Evolutionary conservation across 2,329 filamentous ascomycete species (phyloP), one percentile per base, ranked within the genome.

Genomic region (Penicillium sp.): DNA sequence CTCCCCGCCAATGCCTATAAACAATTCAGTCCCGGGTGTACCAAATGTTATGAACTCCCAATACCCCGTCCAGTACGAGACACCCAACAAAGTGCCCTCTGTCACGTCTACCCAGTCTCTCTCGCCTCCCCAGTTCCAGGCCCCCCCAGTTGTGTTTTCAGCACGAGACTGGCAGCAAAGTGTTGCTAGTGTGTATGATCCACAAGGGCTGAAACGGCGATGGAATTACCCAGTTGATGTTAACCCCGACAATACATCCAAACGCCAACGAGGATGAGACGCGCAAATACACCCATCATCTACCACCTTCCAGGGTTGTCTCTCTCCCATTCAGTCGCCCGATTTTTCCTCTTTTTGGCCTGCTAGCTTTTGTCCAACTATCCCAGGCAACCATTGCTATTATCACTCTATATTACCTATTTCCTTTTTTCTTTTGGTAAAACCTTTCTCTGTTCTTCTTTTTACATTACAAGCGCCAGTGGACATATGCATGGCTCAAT

Each of bases 111-210:
- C 66, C n/a, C 73, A 74, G 44, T 57, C 72, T 7, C 64, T 72
- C 11, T 64, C 70, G 23, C 75, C 76, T 43, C 60, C 70, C 23
- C 61, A 72, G 27, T 72, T 71, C 52, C 69, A 66, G 50, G 61
- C 65, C 43, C 70, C 68, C 16, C 70, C 67, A n/a, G 67, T 75
- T 16, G 62, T 77, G 21, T 76, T 79, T 34, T 77, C 75, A 9
- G 76, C 77, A 11, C 70, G 75, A 50, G 76, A 79, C 50, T 79
- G 77, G 77, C 77, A 79, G 57, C 75, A 77, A 60, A 79, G 76
- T 58, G 77, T 79, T 57, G 77, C 77, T 16, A 79, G 77, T 60
- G 77, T 79, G 9, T 78, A 74, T 61, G 77, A 79, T 60, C 74
- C 77, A 15, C 72, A 77, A 38, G 77, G 77, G 13, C 54, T 78